Conservation (phyloP, 192 early-diverging fungal genomes). For the Backusella psychrophila region DNA sequence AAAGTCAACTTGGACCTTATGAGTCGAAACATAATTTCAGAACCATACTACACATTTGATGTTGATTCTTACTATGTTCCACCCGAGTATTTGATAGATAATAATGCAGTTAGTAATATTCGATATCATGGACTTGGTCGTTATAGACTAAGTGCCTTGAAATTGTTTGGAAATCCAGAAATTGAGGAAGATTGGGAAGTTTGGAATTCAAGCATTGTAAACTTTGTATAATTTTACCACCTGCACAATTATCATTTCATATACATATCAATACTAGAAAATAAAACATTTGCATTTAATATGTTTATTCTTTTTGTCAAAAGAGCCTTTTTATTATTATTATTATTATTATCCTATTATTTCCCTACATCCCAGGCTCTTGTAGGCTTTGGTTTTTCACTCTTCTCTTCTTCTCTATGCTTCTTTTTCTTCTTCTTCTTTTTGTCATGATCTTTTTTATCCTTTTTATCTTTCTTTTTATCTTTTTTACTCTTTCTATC, state of each 20-base stretch:
- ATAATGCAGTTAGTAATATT: background rate
- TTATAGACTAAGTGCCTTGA: conserved; percentile 26
- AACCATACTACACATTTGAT: background rate
- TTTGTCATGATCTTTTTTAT: background rate
- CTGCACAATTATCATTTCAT: too few relatives aligned
- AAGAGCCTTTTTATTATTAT: too few relatives aligned
- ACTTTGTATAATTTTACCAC: background rate
- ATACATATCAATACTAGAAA: too few relatives aligned
- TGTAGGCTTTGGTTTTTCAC: background rate
- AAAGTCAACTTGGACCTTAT: background rate
- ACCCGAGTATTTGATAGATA: background rate
- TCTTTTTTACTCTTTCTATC: conserved; percentile 26
- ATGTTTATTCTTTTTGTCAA: too few relatives aligned
- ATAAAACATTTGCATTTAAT: too few relatives aligned
- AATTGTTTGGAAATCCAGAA: conserved; percentile 29
- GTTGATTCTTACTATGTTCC: background rate
- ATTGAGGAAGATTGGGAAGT: conserved; percentile 18
- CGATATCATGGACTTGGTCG: background rate
- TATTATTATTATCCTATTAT: background rate
- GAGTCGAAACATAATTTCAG: background rate
- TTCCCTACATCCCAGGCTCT: conserved; percentile 15
- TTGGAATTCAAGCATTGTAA: conserved; percentile 13
- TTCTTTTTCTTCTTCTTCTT: background rate
- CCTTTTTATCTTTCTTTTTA: background rate
- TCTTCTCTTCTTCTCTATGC: background rate